Percentiles rank a stretch among this genome's conserved stretches.
Evolutionary conservation across 2,329 filamentous ascomycete genomes (phyloP).

Genomic region (Cladorrhinum sp.): DNA sequence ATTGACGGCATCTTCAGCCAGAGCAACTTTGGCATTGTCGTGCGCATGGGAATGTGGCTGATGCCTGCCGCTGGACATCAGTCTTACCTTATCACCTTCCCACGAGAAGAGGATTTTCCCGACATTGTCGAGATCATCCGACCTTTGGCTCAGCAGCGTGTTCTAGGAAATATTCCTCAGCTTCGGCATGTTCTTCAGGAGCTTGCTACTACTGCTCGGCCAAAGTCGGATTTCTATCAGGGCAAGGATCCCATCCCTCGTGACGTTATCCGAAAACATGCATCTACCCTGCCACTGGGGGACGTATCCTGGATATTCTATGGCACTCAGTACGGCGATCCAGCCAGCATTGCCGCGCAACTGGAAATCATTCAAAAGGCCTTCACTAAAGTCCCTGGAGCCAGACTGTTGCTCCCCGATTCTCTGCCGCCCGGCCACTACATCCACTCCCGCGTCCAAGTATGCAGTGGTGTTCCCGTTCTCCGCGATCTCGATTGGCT

Average conservation of each 20-base stretch:
- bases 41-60: conserved; percentile 50
- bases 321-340: conserved; percentile 41
- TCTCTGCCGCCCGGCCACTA: conserved; percentile 39
- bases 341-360: conserved; percentile 29
- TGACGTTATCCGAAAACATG: conserved; percentile 32
- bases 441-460: conserved; percentile 35
- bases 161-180: conserved; percentile 48
- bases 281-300: conserved; percentile 39
- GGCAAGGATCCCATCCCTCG: conserved; percentile 30
- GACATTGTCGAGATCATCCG: conserved; percentile 38
- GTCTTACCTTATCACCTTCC: conserved; percentile 41
- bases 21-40: conserved; percentile 54
- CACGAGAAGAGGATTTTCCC: conserved; percentile 36
- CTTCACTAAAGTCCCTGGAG: conserved; percentile 41
- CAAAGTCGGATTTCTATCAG: conserved; percentile 33
- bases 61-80: conserved; percentile 36
- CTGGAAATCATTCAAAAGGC: conserved; percentile 40
- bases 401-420: conserved; percentile 41
- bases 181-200: conserved; percentile 45
- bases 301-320: conserved; percentile 48
- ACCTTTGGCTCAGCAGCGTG: conserved; percentile 38
- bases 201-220: conserved; percentile 40
- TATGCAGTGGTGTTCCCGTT: conserved; percentile 36
- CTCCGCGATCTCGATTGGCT: conserved; percentile 40
- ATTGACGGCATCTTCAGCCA: conserved; percentile 49